phyloP scores from a whole-genome alignment of 257 asterid species.

The Coffea eugenioides region DNA sequence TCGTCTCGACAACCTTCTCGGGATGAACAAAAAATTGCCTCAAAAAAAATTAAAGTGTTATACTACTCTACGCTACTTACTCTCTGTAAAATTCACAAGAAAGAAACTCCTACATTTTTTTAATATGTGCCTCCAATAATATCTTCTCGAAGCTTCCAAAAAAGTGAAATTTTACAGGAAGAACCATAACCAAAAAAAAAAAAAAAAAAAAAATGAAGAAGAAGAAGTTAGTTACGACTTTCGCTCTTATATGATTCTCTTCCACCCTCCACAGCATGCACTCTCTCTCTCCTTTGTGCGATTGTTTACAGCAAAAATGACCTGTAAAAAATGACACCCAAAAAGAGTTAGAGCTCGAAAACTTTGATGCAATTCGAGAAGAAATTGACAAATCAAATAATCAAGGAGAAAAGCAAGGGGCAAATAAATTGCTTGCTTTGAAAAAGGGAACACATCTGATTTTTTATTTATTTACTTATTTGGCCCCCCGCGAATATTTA shows the following conservation, averaged over 20 bases:
- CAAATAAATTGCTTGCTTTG: too few relatives aligned
- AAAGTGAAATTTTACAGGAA: neutral
- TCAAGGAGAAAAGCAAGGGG: too few relatives aligned
- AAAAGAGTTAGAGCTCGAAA: too few relatives aligned
- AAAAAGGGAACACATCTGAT: too few relatives aligned
- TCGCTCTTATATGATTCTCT: constrained; percentile 9
- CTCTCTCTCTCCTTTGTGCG: neutral
- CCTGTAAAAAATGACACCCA: constrained; percentile 29
- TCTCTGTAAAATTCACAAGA: neutral
- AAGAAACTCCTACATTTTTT: constrained; percentile 8
- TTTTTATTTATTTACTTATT: too few relatives aligned
- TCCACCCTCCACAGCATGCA: neutral
- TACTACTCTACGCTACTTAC: neutral
- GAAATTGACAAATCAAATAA: too few relatives aligned
- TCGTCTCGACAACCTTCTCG: neutral
- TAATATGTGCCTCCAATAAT: constrained; percentile 1
- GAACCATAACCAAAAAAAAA: neutral
- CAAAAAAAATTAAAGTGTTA: too few relatives aligned
- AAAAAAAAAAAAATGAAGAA: too few relatives aligned
- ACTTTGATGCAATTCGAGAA: too few relatives aligned
- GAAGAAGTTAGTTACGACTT: constrained; percentile 7
- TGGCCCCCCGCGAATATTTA: too few relatives aligned
- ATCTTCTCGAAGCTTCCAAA: constrained; percentile 14
- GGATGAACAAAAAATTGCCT: neutral
- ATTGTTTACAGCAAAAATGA: constrained; percentile 8